Evolutionary conservation across 306 rosid genomes (phyloP), one percentile per base, ranked within the genome.

Genomic region (Crotalaria pallida): DNA sequence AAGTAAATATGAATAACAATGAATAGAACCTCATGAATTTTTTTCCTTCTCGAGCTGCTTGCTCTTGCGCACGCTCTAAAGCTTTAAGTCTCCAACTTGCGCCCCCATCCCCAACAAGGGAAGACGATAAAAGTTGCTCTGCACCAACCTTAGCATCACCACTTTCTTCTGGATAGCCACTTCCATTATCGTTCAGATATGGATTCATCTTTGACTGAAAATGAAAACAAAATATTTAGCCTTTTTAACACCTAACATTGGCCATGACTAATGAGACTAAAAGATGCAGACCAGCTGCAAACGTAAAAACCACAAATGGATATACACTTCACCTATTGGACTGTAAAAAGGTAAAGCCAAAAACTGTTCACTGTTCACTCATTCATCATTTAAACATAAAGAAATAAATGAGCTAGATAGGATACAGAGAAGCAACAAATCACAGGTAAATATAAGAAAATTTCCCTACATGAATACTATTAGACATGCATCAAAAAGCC

Each of bases 71-170:
- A 38, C 98, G 97, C 71, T 90, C 90, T 86, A 88, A 73, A 12
- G 98, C 98, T 87, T 94, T 94, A 50, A 88, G 90, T 77, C 95
- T 90, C 98, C 98, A 94, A 79, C 96, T 94, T 34, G 96, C 96
- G 15, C 97, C 98, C 58, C 97, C 98, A 77, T 90, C 98, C 61
- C 98, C 97, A 78, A 94, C 87, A 77, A 87, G 75, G 4, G 96
- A 83, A 69, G 92, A 86, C 78, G 92, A 79, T 23, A 83, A 76
- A 80, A 82, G 84, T 76, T 71, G 27, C 15, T 67, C 80, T 26
- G 58, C 79, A 65, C 80, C 83, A 67, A 70, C 68, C 65, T 78
- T 82, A 72, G 74, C 71, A 52, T 74, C 81, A 29, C 74, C 83
- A 8, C 61, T 77, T 21, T 88, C 94, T 58, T 90, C 99, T 8